Base-by-base conservation (phyloP, 2,329 filamentous ascomycete species). In the Ophiostoma ulmi region DNA sequence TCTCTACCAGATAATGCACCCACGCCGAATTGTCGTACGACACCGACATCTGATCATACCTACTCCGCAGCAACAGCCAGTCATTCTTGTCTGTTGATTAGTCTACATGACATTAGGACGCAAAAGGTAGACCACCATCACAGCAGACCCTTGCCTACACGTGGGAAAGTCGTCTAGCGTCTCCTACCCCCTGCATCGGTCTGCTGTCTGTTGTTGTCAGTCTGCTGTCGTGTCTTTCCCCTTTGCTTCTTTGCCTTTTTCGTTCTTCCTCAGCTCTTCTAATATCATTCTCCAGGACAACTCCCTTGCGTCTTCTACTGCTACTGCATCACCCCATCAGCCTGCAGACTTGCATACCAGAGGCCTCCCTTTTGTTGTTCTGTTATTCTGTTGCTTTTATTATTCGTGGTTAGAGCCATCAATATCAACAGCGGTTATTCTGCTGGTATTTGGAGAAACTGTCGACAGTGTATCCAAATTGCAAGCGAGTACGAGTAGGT, bases 181-280 rank as follows among this genome's bases (percentile, higher is more conserved):
- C 63, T 38, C 20, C 36, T 65, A 63, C 22, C 58, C 58, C 63
- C 35, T 65, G 63, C 63, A 65, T 65, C 65, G 6, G 1, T 48
- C 14, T 48, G 44, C n/a, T 20, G 35, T 22, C 22, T 20, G 26
- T 65, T 38, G 26, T 26, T 39, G 38, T 39, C 38, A 13, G 38
- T 39, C 38, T 31, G 7, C 11, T 64, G 61, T 61, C 22, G 10
- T 26, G 52, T 26, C 52, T 26, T 7, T 26, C 36, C 20, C 26
- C 58, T n/a, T 11, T 13, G 8, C 26, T 63, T 10, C 35, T 35
- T 22, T 11, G 7, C 31, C 61, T 65, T 4, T 13, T 35, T 8
- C 3, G 17, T 48, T 48, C 31, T 17, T 13, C 36, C 31, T 31
- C 31, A 31, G 31, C 31, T 31, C 39, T 68, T 55, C 26, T 55